Evolutionary conservation across 2,329 filamentous ascomycete genomes (phyloP), one percentile per base, ranked within the genome.

Genomic region (Aureobasidium sp.): DNA sequence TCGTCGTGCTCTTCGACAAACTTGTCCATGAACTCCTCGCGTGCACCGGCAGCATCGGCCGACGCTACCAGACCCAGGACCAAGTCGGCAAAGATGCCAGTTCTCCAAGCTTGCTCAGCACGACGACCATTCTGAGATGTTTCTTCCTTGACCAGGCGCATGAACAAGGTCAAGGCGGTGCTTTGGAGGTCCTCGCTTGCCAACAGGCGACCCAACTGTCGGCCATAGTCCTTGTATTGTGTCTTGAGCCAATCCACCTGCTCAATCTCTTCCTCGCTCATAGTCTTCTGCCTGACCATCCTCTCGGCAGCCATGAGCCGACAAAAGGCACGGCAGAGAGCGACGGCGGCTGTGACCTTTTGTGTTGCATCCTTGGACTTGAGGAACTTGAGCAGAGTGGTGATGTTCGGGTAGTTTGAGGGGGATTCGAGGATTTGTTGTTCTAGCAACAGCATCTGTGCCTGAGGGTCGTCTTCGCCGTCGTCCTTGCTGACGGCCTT

Each of bases 401-500:
- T 78, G 63, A 97, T 91, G 65, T 95, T 89, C 74, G 95, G 95
- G 76, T 94, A 95, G 70, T 95, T 81, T 68, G 90, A 88, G 64
- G 83, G 86, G 45, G 90, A 95, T 68, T 93, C 84, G 57, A 90
- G 71, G 53, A 97, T 90, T 54, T 87, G 84, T 58, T 81, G 77
- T 71, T 96, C 90, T 52, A 96, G 78, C 51, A 81, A 72, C 37
- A 91, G 71, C 55, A 95, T 87, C 58, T 81, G 79, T 53, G 79
- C 76, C 65, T 85, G 79, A 40, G 74, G 68, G 64, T 83, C 78
- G 57, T 78, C 49, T 14, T 65, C 66, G 51, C 68, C 63, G 32
- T 58, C 55, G 2, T 41, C 57, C 8, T 35, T 39, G 22, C 19
- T 30, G 25, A 41, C 22, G 55, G 58, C 54, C 63, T 61, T 8